Evolutionary conservation across 2,329 filamentous ascomycete species (phyloP).

Genomic region (Cordyceps cicadae): DNA sequence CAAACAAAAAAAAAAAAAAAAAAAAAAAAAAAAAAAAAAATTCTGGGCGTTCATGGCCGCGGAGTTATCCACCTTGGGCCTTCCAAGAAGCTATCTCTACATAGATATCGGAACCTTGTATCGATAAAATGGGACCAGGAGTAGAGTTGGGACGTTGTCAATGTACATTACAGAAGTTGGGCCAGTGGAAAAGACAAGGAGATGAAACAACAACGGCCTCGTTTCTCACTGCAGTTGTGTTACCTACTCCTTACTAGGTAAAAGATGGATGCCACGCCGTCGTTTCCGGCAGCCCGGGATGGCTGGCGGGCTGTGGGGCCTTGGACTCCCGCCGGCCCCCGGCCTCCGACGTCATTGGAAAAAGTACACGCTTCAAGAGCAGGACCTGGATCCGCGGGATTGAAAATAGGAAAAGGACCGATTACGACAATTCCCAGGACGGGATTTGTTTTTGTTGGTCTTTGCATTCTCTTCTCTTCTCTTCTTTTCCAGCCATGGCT

Average conservation of each 20-base stretch:
- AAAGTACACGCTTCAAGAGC: background rate
- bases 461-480: too few species aligned
- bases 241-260: too few species aligned
- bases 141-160: too few species aligned
- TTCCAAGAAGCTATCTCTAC: too few species aligned
- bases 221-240: background rate
- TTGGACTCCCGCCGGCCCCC: background rate
- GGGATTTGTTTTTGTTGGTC: background rate
- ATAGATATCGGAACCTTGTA: too few species aligned
- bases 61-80: background rate
- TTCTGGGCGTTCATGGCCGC: background rate
- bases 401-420: background rate
- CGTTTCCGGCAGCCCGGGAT: background rate
- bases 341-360: background rate
- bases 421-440: background rate
- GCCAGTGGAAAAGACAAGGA: background rate
- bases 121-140: too few species aligned
- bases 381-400: background rate
- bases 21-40: slow-evolving; percentile 6
- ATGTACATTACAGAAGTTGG: too few species aligned
- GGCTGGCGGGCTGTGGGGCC: background rate
- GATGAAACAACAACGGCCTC: background rate
- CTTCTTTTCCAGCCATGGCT: background rate
- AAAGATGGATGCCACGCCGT: background rate
- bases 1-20: slow-evolving; percentile 7